phyloP scores from a whole-genome alignment of 2,329 filamentous ascomycete species.

The Plenodomus lindquistii region DNA sequence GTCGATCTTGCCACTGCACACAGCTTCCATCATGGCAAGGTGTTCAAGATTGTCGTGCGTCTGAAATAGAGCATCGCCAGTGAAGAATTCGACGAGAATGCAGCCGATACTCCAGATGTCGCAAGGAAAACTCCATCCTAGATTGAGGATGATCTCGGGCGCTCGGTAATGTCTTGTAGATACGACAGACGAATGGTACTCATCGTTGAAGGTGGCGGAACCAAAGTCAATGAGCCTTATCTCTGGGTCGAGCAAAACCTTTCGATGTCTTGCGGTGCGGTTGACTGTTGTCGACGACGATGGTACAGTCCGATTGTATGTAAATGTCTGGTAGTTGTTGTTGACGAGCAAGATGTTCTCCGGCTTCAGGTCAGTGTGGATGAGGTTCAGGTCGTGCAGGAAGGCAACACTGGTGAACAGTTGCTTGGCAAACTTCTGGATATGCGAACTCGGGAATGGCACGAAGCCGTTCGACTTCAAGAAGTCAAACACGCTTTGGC shows the following conservation, averaged over 20 bases:
- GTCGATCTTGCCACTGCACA: constrained; percentile 62
- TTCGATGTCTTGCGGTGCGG: constrained; percentile 63
- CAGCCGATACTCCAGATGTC: constrained; percentile 73
- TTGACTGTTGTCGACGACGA: constrained; percentile 63
- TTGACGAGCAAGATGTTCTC: constrained; percentile 70
- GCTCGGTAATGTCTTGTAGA: constrained; percentile 69
- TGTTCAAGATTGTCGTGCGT: constrained; percentile 71
- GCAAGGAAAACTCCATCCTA: constrained; percentile 70
- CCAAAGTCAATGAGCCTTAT: constrained; percentile 71
- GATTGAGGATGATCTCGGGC: constrained; percentile 68
- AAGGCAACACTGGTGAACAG: constrained; percentile 98
- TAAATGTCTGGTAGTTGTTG: constrained; percentile 69
- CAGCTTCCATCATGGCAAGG: constrained; percentile 70
- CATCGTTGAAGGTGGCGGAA: constrained; percentile 69
- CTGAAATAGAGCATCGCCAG: constrained; percentile 69
- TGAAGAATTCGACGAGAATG: constrained; percentile 70
- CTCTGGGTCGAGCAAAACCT: constrained; percentile 66
- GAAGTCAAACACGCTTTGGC: constrained; percentile 98
- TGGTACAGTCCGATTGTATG: constrained; percentile 69
- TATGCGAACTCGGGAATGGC: constrained; percentile 97
- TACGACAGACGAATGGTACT: constrained; percentile 70
- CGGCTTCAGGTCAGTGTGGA: constrained; percentile 80
- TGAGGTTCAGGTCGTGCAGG: constrained; percentile 93
- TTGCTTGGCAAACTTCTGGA: constrained; percentile 94
- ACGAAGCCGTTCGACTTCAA: constrained; percentile 94